Conservation (phyloP, 441 rosid genomes). For the Erodium texanum region DNA sequence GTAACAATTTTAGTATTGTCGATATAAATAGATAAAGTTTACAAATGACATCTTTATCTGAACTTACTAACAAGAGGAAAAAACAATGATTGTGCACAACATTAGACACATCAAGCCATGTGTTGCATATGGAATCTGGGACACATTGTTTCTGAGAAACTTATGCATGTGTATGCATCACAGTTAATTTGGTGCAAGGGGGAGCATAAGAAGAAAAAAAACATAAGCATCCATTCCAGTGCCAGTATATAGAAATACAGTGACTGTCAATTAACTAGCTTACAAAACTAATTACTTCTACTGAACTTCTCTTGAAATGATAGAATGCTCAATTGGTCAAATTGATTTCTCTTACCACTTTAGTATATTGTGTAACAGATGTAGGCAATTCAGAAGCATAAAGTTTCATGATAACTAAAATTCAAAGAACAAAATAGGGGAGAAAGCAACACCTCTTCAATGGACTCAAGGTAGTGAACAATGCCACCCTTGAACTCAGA, state of each 20-base stretch:
- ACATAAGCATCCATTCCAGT: background rate
- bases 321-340: background rate
- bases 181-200: background rate
- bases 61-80: background rate
- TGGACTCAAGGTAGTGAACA: slow-evolving; percentile 82
- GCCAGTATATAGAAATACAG: background rate
- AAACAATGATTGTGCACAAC: background rate
- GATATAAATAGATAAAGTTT: background rate
- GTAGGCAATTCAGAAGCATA: background rate
- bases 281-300: background rate
- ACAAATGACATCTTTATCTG: background rate
- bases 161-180: background rate
- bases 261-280: background rate
- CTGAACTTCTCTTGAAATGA: background rate
- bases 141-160: background rate
- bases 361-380: background rate
- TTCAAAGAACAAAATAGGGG: background rate
- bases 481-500: slow-evolving; percentile 68
- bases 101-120: background rate
- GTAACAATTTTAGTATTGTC: background rate
- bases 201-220: background rate
- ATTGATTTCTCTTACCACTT: background rate
- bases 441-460: slow-evolving; percentile 67
- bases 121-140: background rate
- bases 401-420: background rate